phyloP scores from a whole-genome alignment of 371 early-diverging fungal genomes.

The Funneliformis caledonium region DNA sequence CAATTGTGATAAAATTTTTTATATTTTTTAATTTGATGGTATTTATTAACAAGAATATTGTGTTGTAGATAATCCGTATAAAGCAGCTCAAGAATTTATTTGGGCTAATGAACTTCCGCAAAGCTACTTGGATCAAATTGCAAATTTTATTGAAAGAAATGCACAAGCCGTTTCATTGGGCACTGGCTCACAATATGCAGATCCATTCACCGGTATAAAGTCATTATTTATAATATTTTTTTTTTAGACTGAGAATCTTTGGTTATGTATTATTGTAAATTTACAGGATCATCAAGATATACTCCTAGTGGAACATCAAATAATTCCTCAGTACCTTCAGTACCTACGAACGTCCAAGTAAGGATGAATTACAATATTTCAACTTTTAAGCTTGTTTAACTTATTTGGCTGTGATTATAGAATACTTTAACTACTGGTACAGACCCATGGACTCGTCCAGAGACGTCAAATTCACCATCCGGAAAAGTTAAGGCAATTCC shows the following conservation, averaged over 20 bases:
- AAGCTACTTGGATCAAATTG: conserved; percentile 89
- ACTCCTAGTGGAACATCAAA: conserved; percentile 26
- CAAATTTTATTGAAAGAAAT: conserved; percentile 91
- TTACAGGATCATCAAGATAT: conserved; percentile 56
- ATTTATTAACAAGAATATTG: not conserved
- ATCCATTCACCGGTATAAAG: conserved; percentile 69
- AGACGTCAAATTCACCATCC: conserved; percentile 22
- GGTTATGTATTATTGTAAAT: conserved; percentile 43
- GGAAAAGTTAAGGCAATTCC: conserved; percentile 44
- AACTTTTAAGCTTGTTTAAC: not conserved
- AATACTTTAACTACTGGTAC: conserved; percentile 2
- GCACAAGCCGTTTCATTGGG: conserved; percentile 67
- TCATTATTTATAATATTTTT: not conserved
- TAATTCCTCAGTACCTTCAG: not conserved
- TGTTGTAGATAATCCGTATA: conserved; percentile 76
- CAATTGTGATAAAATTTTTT: not conserved
- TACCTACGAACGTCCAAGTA: conserved; percentile 9
- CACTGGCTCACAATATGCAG: conserved; percentile 50
- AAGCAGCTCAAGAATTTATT: conserved; percentile 92
- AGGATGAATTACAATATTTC: not conserved
- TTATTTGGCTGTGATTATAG: not conserved
- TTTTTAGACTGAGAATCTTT: conserved; percentile 1
- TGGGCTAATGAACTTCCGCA: conserved; percentile 77
- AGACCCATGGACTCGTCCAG: conserved; percentile 38
- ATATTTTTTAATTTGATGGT: not conserved